A percentile compares a stretch with the other conserved stretches of the same genome.
Conservation (phyloP, 306 rosid genomes). For the Corylus heterophylla region DNA sequence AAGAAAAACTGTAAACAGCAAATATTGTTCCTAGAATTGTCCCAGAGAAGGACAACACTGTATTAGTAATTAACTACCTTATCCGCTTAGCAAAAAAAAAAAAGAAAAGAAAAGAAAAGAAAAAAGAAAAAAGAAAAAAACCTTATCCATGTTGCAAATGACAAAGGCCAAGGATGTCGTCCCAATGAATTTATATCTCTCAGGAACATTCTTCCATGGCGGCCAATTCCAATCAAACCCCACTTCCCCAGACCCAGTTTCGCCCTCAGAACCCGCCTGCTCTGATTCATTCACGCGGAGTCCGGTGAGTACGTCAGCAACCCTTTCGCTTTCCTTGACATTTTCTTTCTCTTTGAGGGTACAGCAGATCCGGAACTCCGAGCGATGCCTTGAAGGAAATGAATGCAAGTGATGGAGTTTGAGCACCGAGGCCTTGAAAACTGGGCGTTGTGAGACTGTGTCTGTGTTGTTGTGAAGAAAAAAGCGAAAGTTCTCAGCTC, state of each 20-base stretch:
- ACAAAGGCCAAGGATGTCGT: constrained; percentile 91
- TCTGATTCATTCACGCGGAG: constrained; percentile 37
- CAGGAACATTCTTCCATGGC: constrained; percentile 89
- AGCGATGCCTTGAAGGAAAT: constrained; percentile 32
- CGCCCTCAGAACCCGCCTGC: constrained; percentile 32
- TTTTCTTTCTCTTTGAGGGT: constrained; percentile 46
- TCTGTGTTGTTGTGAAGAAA: constrained; percentile 25
- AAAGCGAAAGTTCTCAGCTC: constrained; percentile 37
- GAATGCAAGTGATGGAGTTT: constrained; percentile 38
- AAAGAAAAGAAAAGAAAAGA: background rate
- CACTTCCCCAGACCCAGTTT: constrained; percentile 24
- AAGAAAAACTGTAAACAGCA: background rate
- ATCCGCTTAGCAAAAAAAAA: background rate
- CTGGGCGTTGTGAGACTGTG: constrained; percentile 14
- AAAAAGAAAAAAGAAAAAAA: background rate
- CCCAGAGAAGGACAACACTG: background rate
- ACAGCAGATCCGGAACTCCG: constrained; percentile 36
- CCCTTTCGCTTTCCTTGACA: constrained; percentile 32
- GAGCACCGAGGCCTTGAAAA: constrained; percentile 23
- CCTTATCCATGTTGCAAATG: constrained; percentile 98
- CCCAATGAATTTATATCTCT: constrained; percentile 78
- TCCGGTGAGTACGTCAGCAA: constrained; percentile 40
- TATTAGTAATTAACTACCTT: background rate
- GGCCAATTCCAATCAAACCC: constrained; percentile 58
- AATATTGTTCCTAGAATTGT: background rate